These are phyloP conservation scores for Aspergillus proliferans DNA, from an alignment of 2,329 filamentous ascomycete species.

Conservation along the genomic window DNA sequence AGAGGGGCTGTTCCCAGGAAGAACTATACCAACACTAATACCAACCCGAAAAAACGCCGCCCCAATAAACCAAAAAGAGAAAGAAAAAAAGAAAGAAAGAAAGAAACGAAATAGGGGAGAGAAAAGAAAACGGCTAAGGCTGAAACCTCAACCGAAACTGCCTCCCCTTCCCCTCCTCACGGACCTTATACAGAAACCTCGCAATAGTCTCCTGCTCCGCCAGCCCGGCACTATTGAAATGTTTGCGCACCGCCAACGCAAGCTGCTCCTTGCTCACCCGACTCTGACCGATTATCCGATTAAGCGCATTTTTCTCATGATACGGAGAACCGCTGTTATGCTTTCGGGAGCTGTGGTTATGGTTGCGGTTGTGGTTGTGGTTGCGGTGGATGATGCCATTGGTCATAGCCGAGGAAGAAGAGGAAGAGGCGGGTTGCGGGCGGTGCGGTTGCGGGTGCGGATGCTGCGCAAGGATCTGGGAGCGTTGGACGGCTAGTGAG, in stretches of 20 bases:
- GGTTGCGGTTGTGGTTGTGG: conserved; percentile 2
- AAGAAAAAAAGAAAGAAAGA: neutral
- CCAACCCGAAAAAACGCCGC: neutral
- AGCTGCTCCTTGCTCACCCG: conserved; percentile 38
- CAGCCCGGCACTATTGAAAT: conserved; percentile 43
- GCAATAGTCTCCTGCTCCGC: conserved; percentile 44
- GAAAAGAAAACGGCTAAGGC: conserved; percentile 21
- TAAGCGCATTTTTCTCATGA: conserved; percentile 14
- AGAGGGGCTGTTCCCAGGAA: neutral
- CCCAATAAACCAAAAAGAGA: neutral
- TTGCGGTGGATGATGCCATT: conserved; percentile 6
- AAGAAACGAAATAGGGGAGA: neutral
- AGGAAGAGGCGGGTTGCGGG: conserved; percentile 1
- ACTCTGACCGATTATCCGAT: conserved; percentile 30
- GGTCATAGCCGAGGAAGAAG: neutral
- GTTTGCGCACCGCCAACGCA: conserved; percentile 39
- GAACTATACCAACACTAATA: neutral
- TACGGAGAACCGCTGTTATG: conserved; percentile 5
- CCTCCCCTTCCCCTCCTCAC: conserved; percentile 37
- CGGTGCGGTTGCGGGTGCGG: conserved; percentile 9
- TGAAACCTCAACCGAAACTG: conserved; percentile 39
- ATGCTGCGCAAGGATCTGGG: conserved; percentile 8
- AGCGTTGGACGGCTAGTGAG: conserved; percentile 31
- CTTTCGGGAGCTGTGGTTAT: conserved; percentile 3
- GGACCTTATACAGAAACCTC: conserved; percentile 44